A percentile compares a stretch with the other conserved stretches of the same genome.
phyloP scores from a whole-genome alignment of 768 basidiomycete species.

The Agaricus bisporus region DNA sequence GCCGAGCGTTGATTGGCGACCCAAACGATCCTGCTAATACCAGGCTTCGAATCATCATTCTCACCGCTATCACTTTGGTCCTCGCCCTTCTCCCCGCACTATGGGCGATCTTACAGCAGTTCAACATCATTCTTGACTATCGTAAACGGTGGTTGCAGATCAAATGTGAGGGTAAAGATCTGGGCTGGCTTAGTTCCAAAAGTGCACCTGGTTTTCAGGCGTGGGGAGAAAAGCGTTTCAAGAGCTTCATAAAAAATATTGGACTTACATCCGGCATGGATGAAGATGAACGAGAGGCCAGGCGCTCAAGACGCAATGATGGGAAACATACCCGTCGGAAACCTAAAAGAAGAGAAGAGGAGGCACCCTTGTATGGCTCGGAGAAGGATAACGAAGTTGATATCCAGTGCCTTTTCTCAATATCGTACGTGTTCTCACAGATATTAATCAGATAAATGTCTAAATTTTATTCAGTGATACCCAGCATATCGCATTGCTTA shows the following conservation, averaged over 20 bases:
- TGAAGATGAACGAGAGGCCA: constrained; percentile 12
- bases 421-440: constrained; percentile 44
- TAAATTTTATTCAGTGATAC: constrained; percentile 49
- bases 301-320: constrained; percentile 20
- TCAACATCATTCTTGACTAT: constrained; percentile 47
- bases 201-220: constrained; percentile 62
- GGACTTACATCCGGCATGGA: constrained; percentile 59
- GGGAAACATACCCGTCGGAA: constrained; percentile 19
- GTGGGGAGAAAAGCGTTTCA: constrained; percentile 70
- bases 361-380: constrained; percentile 31
- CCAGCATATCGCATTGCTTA: constrained; percentile 55
- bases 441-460: constrained; percentile 1
- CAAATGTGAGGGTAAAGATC: constrained; percentile 62
- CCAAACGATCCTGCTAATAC: constrained; percentile 34
- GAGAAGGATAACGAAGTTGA: constrained; percentile 56
- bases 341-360: constrained; percentile 31
- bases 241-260: constrained; percentile 59
- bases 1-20: constrained; percentile 26
- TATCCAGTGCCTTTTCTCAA: constrained; percentile 66
- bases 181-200: constrained; percentile 67
- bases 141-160: constrained; percentile 55
- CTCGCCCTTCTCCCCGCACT: constrained; percentile 63
- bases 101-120: constrained; percentile 58
- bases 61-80: constrained; percentile 55
- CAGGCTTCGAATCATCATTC: constrained; percentile 59